Percentiles rank a stretch among this genome's conserved stretches.
Conservation (phyloP, 164 flowering plant genomes). For the Stephania yunnanensis region DNA sequence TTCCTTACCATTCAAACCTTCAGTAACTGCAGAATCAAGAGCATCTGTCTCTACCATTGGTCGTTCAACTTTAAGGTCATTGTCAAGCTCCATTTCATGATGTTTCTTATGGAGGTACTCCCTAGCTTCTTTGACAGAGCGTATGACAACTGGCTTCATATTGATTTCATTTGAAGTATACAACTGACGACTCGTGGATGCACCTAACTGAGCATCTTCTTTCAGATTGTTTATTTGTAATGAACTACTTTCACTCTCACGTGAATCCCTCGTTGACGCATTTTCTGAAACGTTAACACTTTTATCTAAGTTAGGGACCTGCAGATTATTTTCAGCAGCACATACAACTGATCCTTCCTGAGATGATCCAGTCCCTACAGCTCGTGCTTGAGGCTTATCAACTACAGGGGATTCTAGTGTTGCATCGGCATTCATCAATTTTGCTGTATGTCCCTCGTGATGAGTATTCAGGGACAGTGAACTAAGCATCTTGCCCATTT, state of each 20-base stretch:
- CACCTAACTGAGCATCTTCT: constrained; percentile 5
- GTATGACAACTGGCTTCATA: constrained; percentile 46
- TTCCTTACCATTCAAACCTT: constrained; percentile 8
- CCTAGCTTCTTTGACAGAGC: constrained; percentile 72
- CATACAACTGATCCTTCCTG: constrained; percentile 9
- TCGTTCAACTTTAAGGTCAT: constrained; percentile 15
- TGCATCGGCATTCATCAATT: constrained; percentile 13
- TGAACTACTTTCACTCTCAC: constrained; percentile 1
- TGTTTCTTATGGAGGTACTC: constrained; percentile 53
- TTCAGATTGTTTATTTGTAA: too few species aligned
- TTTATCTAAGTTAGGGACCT: constrained; percentile 8
- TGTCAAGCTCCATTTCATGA: constrained; percentile 16
- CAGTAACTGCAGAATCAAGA: constrained; percentile 10
- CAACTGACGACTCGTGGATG: constrained; percentile 11
- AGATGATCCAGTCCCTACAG: constrained; percentile 11
- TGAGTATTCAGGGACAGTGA: constrained; percentile 1
- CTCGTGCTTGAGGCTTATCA: constrained; percentile 8
- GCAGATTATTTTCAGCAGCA: constrained; percentile 15
- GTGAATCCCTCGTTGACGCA: constrained; percentile 13
- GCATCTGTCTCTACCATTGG: constrained; percentile 11
- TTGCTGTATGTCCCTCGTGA: constrained; percentile 3
- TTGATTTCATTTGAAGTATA: constrained; percentile 14
- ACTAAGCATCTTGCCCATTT: constrained; percentile 12
- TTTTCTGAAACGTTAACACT: constrained; percentile 10
- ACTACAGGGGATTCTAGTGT: constrained; percentile 2